Base-by-base conservation (phyloP, 2,329 filamentous ascomycete species). In the Dothideomycetes sp. region DNA sequence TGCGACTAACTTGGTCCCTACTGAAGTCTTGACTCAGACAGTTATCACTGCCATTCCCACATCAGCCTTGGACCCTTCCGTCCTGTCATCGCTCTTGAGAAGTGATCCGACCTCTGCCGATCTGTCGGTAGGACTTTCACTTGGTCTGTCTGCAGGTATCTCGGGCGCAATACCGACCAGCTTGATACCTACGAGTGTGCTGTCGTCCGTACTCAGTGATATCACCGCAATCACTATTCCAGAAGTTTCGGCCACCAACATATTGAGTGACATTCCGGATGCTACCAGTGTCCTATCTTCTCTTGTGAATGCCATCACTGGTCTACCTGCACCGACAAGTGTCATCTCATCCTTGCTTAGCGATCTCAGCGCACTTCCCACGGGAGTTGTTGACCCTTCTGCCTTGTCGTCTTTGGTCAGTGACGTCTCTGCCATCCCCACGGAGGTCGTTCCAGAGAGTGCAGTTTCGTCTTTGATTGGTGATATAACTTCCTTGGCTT, bases 301-400 rank as follows among this genome's bases (percentile, higher is more conserved):
- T 16, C 14, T 39, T 19, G 32, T 14, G 15, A 19, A 30, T 27
- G 37, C 24, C 4, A 29, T 39, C 37, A 34, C 8, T n/a, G 32
- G 19, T 9, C 17, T 35, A 3, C 17, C 34, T 3, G 19, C 34
- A n/a, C 37, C 37, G 7, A 16, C 33, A 3, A 17, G 12, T 15
- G 24, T 39, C 12, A 31, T 31, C 7, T 34, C 37, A 7, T 39
- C 37, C 12, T 15, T 39, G 31, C 19, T 14, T 14, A 19, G 30
- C 17, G 37, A 38, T 3, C 24, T 39, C 37, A 39, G 14, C 10
- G 32, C 32, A 7, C 11, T 35, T 3, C 17, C 34, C 3, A 19
- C 34, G 7, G 37, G 22, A 27, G 7, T 27, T 7, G 22, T 12
- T 12, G 22, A 27, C 12, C 30, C 30, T 8, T 8, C 30, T 15